phyloP scores from a whole-genome alignment of 306 rosid genomes.

The Quercus ilex region DNA sequence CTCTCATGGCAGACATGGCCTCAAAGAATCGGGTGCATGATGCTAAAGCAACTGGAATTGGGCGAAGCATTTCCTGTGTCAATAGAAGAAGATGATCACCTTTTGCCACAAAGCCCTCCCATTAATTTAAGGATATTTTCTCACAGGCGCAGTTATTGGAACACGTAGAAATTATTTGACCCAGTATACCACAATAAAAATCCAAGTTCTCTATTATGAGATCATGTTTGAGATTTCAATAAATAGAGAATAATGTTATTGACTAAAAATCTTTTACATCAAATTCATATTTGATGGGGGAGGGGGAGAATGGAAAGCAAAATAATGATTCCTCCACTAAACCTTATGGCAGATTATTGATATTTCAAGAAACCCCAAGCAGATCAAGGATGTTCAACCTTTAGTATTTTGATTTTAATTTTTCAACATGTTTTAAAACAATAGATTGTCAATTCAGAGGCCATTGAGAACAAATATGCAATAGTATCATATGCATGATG shows the following conservation, averaged over 20 bases:
- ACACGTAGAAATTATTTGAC: not conserved
- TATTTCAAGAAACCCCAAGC: not conserved
- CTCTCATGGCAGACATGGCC: conserved; percentile 99
- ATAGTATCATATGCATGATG: not conserved
- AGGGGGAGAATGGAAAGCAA: not conserved
- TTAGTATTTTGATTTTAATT: not conserved
- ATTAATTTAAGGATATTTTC: not conserved
- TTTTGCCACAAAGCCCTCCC: not conserved
- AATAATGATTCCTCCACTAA: not conserved
- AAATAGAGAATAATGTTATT: not conserved
- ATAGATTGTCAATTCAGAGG: not conserved
- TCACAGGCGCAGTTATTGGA: not conserved
- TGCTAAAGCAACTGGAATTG: conserved; percentile 92
- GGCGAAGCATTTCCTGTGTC: conserved; percentile 92
- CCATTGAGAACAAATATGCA: not conserved
- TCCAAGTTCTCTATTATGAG: not conserved
- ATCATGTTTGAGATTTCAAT: not conserved
- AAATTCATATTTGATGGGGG: not conserved
- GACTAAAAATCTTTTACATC: not conserved
- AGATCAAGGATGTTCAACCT: not conserved
- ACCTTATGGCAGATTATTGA: not conserved
- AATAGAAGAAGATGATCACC: not conserved
- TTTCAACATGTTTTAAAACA: not conserved
- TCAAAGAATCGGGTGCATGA: conserved; percentile 91
- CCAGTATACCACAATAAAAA: not conserved